Evolutionary conservation across 1,284 basidiomycete genomes (phyloP), one percentile per base, ranked within the genome.

Genomic region (Malassezia cuniculi): DNA sequence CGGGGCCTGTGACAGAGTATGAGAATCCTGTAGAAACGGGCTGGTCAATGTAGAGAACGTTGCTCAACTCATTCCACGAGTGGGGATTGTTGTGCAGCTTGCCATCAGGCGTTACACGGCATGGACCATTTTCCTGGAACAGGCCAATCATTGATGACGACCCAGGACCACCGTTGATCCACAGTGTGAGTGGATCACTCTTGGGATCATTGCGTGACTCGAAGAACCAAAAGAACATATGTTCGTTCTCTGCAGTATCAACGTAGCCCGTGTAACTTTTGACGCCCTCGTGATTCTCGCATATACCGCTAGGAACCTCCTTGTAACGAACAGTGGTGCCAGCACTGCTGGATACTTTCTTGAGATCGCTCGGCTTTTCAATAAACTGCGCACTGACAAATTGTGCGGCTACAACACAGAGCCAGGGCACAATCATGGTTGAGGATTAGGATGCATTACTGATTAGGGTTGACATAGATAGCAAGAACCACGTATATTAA

Each of bases 21-120:
- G 41, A 52, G 32, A 54, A 52, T 9, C 59, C 58, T 0, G 54
- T 51, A 3, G 48, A 46, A 21, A 57, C 55, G 1, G 79, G 79
- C 57, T 80, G 80, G 60, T 81, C 80, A 35, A 82, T 76, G 55
- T 80, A 81, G 31, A 82, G 76, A 78, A 77, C 74, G 57, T 80
- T 78, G 6, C 75, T 73, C 31, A 75, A 69, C 46, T 74, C 75
- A 65, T 77, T 80, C 78, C 78, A 81, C 0, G 76, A 75, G 52
- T 70, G 74, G 0, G 75, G 75, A 54, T 81, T 80, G 41, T 72
- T 69, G 15, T 77, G 73, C 20, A 71, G 66, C 1, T 64, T 70
- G 41, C 72, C 75, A 44, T 78, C 75, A 41, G 76, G 76, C 24
- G 70, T 75, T 41, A 78, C 76, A 12, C 74, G 71, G 58, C 78